Evolutionary conservation across 768 basidiomycete species (phyloP).

Genomic region (Glaciozyma martinii): DNA sequence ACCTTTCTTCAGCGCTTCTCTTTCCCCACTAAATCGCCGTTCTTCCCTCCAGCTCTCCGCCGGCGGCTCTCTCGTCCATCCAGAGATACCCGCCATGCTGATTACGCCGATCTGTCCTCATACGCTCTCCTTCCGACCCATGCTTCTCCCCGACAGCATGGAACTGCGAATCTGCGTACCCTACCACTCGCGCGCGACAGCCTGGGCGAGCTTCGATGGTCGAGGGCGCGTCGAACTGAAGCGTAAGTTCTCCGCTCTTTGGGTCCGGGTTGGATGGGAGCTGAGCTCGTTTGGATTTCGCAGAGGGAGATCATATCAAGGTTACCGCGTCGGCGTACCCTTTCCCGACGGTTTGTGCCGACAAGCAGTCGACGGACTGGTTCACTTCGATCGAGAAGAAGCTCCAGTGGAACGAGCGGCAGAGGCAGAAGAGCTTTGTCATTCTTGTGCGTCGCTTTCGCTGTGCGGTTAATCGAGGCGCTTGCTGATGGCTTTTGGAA

Average conservation of each 20-base stretch:
- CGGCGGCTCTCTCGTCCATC: constrained; percentile 93
- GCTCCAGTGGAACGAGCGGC: constrained; percentile 97
- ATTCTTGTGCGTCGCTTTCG: constrained; percentile 60
- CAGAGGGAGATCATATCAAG: constrained; percentile 99
- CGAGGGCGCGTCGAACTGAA: constrained; percentile 90
- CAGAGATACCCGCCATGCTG: constrained; percentile 90
- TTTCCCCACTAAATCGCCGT: too few relatives aligned
- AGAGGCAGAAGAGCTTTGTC: constrained; percentile 96
- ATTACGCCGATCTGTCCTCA: constrained; percentile 98
- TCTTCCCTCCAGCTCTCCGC: constrained; percentile 63
- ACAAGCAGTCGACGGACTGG: constrained; percentile 97
- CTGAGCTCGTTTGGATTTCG: not conserved
- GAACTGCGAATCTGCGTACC: constrained; percentile 98
- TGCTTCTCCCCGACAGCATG: constrained; percentile 97
- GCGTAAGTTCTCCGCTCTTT: constrained; percentile 52
- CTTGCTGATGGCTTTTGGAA: not conserved
- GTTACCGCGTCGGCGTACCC: constrained; percentile 94
- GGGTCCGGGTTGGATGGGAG: not conserved
- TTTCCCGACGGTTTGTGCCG: constrained; percentile 95
- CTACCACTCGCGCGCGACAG: constrained; percentile 93
- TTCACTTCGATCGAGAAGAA: constrained; percentile 95
- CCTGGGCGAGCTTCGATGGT: constrained; percentile 98
- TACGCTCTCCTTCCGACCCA: constrained; percentile 94
- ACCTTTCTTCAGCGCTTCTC: not conserved
- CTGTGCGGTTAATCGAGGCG: not conserved